Conservation (phyloP, 176 grass and related monocot genomes). For the Cenchrus fungigraminus region DNA sequence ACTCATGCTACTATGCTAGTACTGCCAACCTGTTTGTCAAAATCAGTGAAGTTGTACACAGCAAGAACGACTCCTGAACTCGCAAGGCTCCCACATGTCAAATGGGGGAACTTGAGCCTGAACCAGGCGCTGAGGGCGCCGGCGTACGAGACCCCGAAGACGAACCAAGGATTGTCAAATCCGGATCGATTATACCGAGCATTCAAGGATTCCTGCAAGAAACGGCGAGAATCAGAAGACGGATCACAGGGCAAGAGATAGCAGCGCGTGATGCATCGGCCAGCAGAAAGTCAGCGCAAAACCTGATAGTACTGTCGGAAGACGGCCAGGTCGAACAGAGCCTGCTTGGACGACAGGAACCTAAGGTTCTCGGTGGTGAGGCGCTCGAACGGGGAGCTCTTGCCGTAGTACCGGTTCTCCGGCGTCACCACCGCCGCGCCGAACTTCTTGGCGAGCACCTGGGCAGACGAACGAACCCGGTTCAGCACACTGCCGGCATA, state of each 20-base stretch:
- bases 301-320: slow-evolving; percentile 93
- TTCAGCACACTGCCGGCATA: no score
- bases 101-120: slow-evolving; percentile 89
- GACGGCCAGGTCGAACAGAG: slow-evolving; percentile 87
- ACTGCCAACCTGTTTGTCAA: slow-evolving; percentile 83
- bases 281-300: background rate
- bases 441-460: slow-evolving; percentile 92
- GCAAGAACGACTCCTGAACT: slow-evolving; percentile 91
- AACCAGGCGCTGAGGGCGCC: slow-evolving; percentile 97
- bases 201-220: slow-evolving; percentile 66
- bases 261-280: background rate
- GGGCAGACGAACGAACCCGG: background rate
- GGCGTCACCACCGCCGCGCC: slow-evolving; percentile 81
- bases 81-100: slow-evolving; percentile 96
- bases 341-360: slow-evolving; percentile 97
- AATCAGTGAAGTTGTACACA: slow-evolving; percentile 88
- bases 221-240: background rate
- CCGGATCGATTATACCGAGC: slow-evolving; percentile 63
- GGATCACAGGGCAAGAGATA: background rate
- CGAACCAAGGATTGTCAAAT: slow-evolving; percentile 72
- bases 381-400: slow-evolving; percentile 80
- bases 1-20: background rate
- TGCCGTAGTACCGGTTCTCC: slow-evolving; percentile 95
- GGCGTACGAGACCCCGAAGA: slow-evolving; percentile 86
- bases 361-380: slow-evolving; percentile 71